A percentile compares a stretch with the other conserved stretches of the same genome.
These are phyloP conservation scores for Arthroderma uncinatum DNA, from an alignment of 2,329 filamentous ascomycete genomes.

Conservation along the genomic window DNA sequence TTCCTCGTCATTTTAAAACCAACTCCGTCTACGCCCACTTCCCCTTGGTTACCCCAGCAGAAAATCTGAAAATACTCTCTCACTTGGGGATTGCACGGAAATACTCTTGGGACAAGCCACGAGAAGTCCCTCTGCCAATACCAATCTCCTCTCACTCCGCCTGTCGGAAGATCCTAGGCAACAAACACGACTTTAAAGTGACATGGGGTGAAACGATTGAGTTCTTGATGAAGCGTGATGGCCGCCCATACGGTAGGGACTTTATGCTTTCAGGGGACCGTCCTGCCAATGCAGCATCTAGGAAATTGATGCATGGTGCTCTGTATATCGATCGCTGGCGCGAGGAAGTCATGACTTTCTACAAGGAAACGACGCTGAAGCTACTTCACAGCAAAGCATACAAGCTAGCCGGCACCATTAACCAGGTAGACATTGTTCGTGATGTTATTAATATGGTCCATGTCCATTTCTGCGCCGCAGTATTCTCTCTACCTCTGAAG, in stretches of 20 bases:
- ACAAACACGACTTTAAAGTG: conserved; percentile 19
- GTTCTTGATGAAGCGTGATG: conserved; percentile 14
- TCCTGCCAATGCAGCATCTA: conserved; percentile 13
- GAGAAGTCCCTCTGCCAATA: conserved; percentile 9
- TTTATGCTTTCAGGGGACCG: conserved; percentile 20
- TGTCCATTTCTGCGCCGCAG: conserved; percentile 18
- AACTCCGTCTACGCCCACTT: conserved; percentile 21
- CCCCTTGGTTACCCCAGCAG: conserved; percentile 20
- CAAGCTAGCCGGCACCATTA: conserved; percentile 31
- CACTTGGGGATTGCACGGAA: conserved; percentile 14
- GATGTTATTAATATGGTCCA: conserved; percentile 20
- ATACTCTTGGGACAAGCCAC: conserved; percentile 18
- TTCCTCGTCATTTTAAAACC: conserved; percentile 20
- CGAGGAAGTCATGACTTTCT: conserved; percentile 14
- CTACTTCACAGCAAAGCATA: conserved; percentile 29
- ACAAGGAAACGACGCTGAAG: conserved; percentile 14
- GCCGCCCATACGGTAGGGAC: conserved; percentile 15
- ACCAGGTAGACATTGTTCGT: conserved; percentile 19
- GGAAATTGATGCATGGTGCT: conserved; percentile 15
- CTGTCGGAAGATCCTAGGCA: conserved; percentile 15
- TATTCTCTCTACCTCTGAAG: conserved; percentile 20
- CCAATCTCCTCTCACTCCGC: conserved; percentile 14
- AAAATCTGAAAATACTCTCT: conserved; percentile 20
- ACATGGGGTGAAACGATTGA: conserved; percentile 18
- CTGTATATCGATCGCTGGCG: conserved; percentile 15